These are phyloP conservation scores for Pleomassaria siparia DNA, from an alignment of 2,329 filamentous ascomycete species.

Conservation along the genomic window DNA sequence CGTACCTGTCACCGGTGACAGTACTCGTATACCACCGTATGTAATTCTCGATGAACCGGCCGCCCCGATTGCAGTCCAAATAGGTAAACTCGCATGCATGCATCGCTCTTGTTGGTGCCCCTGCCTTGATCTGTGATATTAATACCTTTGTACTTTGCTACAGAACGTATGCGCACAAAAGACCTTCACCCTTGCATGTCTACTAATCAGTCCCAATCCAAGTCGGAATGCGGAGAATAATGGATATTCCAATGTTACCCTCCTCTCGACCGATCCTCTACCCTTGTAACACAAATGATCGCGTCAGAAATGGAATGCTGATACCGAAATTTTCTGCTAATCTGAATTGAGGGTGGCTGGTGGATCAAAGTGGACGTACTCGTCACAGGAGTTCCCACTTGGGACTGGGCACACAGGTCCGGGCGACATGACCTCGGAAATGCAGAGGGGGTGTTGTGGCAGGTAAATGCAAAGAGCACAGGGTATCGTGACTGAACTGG, in stretches of 20 bases:
- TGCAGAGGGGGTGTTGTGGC: background rate
- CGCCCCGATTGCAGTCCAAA: background rate
- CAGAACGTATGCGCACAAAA: too few species aligned
- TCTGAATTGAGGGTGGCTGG: background rate
- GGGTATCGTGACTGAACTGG: background rate
- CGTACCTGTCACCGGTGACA: background rate
- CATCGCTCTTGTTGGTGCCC: background rate
- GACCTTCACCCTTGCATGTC: background rate
- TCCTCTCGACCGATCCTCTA: too few species aligned
- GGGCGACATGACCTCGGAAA: background rate
- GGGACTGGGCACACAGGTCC: background rate
- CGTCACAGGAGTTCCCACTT: conserved; percentile 1
- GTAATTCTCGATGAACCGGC: background rate
- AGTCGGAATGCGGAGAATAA: background rate
- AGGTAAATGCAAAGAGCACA: background rate
- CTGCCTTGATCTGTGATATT: too few species aligned
- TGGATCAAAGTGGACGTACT: background rate
- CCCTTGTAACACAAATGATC: background rate
- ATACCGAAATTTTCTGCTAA: background rate
- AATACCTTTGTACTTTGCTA: too few species aligned
- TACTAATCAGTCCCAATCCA: background rate
- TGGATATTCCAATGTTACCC: background rate
- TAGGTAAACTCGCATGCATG: background rate
- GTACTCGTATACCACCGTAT: too few species aligned
- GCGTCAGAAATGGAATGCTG: background rate